Conservation (phyloP, 2,329 filamentous ascomycete genomes). For the Thielaviopsis euricoi region DNA sequence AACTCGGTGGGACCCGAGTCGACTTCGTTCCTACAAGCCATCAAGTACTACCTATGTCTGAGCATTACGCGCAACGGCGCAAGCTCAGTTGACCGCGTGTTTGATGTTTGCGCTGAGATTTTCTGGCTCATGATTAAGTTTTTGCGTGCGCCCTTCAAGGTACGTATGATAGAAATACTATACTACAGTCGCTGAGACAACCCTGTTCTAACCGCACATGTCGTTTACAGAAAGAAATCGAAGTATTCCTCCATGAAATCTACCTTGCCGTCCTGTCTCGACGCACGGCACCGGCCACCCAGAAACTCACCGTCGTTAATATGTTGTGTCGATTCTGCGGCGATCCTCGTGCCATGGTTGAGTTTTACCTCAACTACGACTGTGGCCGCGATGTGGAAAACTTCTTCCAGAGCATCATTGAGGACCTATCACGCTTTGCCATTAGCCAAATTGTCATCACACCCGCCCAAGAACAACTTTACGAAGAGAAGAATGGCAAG, state of each 20-base stretch:
- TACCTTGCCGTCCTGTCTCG: constrained; percentile 86
- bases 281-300: constrained; percentile 67
- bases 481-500: constrained; percentile 60
- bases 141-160: constrained; percentile 87
- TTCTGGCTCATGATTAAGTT: constrained; percentile 96
- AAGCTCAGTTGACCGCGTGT: constrained; percentile 79
- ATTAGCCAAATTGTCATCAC: constrained; percentile 63
- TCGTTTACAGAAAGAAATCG: constrained; percentile 64
- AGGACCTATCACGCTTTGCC: constrained; percentile 79
- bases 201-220: background rate
- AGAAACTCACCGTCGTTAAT: constrained; percentile 83
- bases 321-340: constrained; percentile 70
- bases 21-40: constrained; percentile 81
- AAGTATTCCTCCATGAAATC: constrained; percentile 95
- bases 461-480: constrained; percentile 65
- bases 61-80: constrained; percentile 90
- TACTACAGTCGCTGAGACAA: background rate
- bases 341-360: constrained; percentile 78
- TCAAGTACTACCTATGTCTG: constrained; percentile 92
- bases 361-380: constrained; percentile 96
- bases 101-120: constrained; percentile 90
- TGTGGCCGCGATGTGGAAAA: constrained; percentile 93
- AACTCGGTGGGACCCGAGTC: constrained; percentile 78
- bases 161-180: constrained; percentile 26
- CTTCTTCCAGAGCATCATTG: constrained; percentile 88